Conservation (phyloP, 2,329 filamentous ascomycete species). For the Aspergillus sojae region DNA sequence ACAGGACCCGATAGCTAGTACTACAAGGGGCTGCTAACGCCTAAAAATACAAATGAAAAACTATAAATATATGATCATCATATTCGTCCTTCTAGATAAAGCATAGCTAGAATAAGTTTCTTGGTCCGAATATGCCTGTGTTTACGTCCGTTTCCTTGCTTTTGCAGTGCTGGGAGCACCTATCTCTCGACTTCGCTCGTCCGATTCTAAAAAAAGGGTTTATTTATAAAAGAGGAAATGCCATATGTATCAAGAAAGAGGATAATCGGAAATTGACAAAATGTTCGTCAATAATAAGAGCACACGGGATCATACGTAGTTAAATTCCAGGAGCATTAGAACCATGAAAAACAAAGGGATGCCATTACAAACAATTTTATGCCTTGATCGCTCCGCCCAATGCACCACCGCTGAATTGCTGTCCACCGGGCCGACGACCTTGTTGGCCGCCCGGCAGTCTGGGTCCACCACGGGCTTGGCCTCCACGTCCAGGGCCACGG, state of each 20-base stretch:
- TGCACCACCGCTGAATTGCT: constrained; percentile 54
- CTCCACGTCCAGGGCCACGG: constrained; percentile 51
- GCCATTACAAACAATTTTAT: constrained; percentile 43
- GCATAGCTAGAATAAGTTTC: neutral
- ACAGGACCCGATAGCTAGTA: too few species aligned
- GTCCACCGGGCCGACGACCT: constrained; percentile 50
- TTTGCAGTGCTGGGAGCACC: neutral
- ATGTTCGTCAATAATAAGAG: constrained; percentile 11
- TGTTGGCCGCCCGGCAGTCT: constrained; percentile 43
- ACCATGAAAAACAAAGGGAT: constrained; percentile 29
- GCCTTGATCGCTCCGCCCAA: constrained; percentile 55
- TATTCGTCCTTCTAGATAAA: neutral
- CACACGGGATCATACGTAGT: constrained; percentile 24
- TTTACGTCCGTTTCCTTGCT: neutral
- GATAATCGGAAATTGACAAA: constrained; percentile 12
- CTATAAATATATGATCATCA: neutral
- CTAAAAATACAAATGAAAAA: too few species aligned
- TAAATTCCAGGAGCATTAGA: constrained; percentile 29
- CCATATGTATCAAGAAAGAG: constrained; percentile 17
- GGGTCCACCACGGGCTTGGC: constrained; percentile 41
- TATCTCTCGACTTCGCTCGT: constrained; percentile 14
- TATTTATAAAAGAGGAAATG: constrained; percentile 24
- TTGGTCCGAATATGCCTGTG: neutral
- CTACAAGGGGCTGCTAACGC: too few species aligned
- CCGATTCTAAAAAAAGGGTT: constrained; percentile 24